Evolutionary conservation across 352 stramenopile genomes (phyloP).

Genomic region (Plasmopara viticola): DNA sequence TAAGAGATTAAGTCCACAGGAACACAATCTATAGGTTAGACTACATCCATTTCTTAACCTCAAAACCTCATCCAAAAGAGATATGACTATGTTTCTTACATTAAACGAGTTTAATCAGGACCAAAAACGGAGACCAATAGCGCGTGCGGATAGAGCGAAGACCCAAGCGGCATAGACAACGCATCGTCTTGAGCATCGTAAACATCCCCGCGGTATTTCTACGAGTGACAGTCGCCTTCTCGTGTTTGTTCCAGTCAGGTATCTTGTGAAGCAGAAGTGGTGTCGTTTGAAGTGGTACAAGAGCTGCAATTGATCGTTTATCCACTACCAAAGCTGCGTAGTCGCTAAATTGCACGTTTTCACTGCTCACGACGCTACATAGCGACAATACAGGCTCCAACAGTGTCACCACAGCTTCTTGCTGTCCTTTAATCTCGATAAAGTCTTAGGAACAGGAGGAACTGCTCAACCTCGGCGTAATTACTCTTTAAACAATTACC

Average conservation of each 20-base stretch:
- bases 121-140: constrained; percentile 24
- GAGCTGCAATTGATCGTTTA: constrained; percentile 11
- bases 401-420: background rate
- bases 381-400: background rate
- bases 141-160: constrained; percentile 21
- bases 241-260: constrained; percentile 12
- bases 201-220: constrained; percentile 10
- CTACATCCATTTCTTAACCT: background rate
- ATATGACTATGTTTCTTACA: constrained; percentile 3
- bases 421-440: background rate
- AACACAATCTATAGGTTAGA: too few relatives aligned
- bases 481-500: constrained; percentile 1
- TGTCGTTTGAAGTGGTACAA: constrained; percentile 15
- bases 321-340: background rate
- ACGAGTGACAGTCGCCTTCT: constrained; percentile 9
- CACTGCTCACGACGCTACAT: background rate
- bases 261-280: constrained; percentile 11
- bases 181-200: constrained; percentile 24
- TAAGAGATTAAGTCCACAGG: too few relatives aligned
- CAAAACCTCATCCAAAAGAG: background rate
- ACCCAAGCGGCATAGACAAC: constrained; percentile 23
- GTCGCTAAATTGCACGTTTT: constrained; percentile 4
- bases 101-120: constrained; percentile 23
- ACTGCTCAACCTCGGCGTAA: constrained; percentile 1
- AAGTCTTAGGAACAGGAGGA: constrained; percentile 12